Evolutionary conservation across 257 asterid species (phyloP).

Genomic region (Forsythia suspensa): DNA sequence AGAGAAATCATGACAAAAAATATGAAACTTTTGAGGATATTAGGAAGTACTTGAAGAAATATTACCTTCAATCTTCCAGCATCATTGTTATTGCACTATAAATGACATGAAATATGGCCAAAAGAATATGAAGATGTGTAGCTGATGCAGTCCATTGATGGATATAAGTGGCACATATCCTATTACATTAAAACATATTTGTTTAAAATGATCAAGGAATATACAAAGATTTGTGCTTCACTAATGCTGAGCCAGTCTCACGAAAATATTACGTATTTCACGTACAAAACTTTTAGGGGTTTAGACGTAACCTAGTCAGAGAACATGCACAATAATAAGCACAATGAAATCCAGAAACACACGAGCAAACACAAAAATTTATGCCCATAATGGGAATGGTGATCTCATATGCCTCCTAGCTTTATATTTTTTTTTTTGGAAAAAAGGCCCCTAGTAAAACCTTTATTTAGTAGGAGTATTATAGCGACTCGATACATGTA

Average conservation of each 20-base stretch:
- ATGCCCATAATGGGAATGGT: neutral
- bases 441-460: neutral
- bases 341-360: neutral
- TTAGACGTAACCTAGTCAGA: neutral
- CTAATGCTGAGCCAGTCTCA: neutral
- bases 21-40: neutral
- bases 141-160: slow-evolving; percentile 67
- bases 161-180: slow-evolving; percentile 72
- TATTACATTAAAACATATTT: slow-evolving; percentile 19
- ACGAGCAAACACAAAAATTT: neutral
- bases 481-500: neutral
- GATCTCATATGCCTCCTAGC: neutral
- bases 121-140: slow-evolving; percentile 86
- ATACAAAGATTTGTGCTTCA: neutral
- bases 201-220: neutral
- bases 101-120: slow-evolving; percentile 73
- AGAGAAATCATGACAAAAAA: neutral
- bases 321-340: neutral
- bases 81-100: slow-evolving; percentile 70
- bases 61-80: slow-evolving; percentile 67
- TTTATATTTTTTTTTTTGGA: neutral
- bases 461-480: neutral
- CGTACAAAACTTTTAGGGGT: neutral
- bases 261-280: neutral
- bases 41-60: neutral